Evolutionary conservation across 345 rosid species (phyloP).

Genomic region (Mangifera indica): DNA sequence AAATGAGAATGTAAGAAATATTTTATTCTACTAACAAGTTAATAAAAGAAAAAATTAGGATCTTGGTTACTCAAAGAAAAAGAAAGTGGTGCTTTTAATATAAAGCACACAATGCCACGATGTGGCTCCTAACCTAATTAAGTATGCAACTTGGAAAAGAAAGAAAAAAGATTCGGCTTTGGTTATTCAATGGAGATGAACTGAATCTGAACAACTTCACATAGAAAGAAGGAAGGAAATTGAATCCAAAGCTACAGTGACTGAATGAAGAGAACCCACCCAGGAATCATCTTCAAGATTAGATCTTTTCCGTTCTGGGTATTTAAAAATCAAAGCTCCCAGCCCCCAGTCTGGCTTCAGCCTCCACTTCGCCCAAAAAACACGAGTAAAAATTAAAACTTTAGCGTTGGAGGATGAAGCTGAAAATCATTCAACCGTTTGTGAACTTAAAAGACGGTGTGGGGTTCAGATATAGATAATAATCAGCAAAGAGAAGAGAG

Average conservation of each 20-base stretch:
- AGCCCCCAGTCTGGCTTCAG: background rate
- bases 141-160: background rate
- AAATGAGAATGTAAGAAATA: background rate
- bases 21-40: background rate
- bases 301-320: background rate
- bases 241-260: background rate
- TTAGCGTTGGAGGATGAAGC: too few relatives aligned
- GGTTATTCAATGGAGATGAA: background rate
- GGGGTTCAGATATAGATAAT: too few relatives aligned
- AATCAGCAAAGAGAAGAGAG: too few relatives aligned
- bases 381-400: too few relatives aligned
- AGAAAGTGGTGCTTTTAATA: background rate
- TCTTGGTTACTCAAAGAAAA: background rate
- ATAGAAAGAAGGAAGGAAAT: background rate
- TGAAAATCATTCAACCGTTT: background rate
- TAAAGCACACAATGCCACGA: background rate
- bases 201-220: background rate
- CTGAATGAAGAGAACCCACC: slow-evolving; percentile 15
- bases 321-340: background rate
- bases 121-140: background rate
- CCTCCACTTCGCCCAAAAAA: background rate
- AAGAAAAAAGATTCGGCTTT: background rate
- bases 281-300: slow-evolving; percentile 6
- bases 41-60: background rate
- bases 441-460: background rate